Evolutionary conservation across 371 early-diverging fungal species (phyloP).

Genomic region (Globomyces sp.): DNA sequence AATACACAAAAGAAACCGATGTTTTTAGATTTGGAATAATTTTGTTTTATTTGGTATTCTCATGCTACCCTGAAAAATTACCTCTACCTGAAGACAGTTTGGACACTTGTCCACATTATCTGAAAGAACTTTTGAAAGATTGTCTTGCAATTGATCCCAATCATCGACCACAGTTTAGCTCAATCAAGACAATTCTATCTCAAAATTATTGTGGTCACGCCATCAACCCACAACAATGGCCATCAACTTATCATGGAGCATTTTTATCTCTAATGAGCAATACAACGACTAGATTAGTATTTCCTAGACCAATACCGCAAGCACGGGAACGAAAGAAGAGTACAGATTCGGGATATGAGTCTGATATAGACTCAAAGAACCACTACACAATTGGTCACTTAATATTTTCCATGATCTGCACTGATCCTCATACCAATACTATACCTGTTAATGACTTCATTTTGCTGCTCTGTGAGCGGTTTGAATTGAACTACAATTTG

Average conservation of each 20-base stretch:
- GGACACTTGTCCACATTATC: neutral
- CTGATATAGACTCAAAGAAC: neutral
- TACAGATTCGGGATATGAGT: neutral
- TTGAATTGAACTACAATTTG: too few species aligned
- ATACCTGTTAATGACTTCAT: too few species aligned
- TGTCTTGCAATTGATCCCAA: neutral
- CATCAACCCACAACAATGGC: neutral
- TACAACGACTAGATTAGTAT: neutral
- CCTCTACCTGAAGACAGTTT: constrained; percentile 1
- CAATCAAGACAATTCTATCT: neutral
- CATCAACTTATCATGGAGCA: neutral
- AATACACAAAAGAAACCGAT: neutral
- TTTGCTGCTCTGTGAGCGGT: too few species aligned
- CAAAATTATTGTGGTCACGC: neutral
- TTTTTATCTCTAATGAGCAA: constrained; percentile 4
- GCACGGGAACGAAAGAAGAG: constrained; percentile 3
- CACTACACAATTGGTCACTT: neutral
- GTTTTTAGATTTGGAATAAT: constrained; percentile 9
- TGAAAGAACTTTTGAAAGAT: constrained; percentile 4
- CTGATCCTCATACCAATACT: too few species aligned
- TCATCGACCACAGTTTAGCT: neutral
- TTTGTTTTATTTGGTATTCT: neutral
- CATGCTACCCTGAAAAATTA: constrained; percentile 3
- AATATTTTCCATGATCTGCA: too few species aligned
- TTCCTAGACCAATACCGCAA: neutral